Percentiles rank a stretch among this genome's conserved stretches.
These are phyloP conservation scores for Tarenaya hassleriana DNA, from an alignment of 345 rosid species.

Conservation along the genomic window DNA sequence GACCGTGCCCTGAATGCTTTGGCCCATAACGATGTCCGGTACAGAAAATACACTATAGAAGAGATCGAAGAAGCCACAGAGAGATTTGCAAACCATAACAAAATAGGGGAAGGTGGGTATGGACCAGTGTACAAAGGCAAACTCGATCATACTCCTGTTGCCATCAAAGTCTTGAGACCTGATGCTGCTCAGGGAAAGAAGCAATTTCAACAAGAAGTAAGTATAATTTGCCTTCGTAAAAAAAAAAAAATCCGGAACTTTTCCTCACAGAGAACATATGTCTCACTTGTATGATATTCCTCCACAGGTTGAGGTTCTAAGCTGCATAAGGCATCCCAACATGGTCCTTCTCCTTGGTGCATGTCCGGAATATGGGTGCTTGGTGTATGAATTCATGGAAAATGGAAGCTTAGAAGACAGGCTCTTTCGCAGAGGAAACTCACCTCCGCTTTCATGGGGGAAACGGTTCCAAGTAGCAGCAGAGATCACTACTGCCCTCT, in stretches of 20 bases:
- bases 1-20: constrained; percentile 57
- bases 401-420: constrained; percentile 83
- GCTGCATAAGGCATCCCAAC: constrained; percentile 82
- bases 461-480: constrained; percentile 63
- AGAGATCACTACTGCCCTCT: constrained; percentile 77
- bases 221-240: background rate
- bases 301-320: constrained; percentile 65
- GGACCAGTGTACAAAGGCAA: constrained; percentile 87
- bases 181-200: constrained; percentile 88
- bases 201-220: constrained; percentile 87
- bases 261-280: no score
- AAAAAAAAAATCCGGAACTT: background rate
- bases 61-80: constrained; percentile 78
- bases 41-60: constrained; percentile 65
- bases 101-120: constrained; percentile 92
- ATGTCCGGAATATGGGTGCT: constrained; percentile 83
- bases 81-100: constrained; percentile 36
- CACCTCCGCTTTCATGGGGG: constrained; percentile 66
- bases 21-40: constrained; percentile 51
- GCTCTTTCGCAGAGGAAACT: constrained; percentile 53
- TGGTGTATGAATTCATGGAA: constrained; percentile 81
- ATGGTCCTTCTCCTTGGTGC: constrained; percentile 96
- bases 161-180: constrained; percentile 80
- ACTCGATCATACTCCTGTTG: constrained; percentile 86
- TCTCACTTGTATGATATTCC: background rate